A percentile compares a stretch with the other conserved stretches of the same genome.
phyloP scores from a whole-genome alignment of 805 yeast genomes.

The Ogataea angusta region DNA sequence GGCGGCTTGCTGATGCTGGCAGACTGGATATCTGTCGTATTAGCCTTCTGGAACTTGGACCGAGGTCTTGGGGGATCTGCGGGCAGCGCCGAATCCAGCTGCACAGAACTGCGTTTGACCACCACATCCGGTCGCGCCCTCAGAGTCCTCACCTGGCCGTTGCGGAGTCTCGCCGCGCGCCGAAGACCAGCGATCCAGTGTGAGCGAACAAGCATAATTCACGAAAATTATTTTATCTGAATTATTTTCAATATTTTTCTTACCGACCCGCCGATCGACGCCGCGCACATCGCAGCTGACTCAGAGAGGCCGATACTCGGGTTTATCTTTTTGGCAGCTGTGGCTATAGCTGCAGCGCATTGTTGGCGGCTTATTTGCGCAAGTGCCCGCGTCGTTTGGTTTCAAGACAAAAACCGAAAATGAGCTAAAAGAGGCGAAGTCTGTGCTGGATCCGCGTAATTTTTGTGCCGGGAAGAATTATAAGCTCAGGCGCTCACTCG shows the following conservation, averaged over 20 bases:
- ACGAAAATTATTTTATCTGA: background rate
- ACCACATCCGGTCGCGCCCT: background rate
- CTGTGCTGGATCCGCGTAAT: conserved; percentile 8
- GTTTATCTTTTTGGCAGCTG: background rate
- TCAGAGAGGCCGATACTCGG: background rate
- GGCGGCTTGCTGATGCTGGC: conserved; percentile 20
- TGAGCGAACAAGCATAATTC: background rate
- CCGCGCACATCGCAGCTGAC: background rate
- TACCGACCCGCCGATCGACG: conserved; percentile 11
- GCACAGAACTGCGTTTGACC: background rate
- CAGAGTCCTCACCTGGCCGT: background rate
- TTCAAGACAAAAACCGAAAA: background rate
- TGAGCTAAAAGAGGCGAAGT: background rate
- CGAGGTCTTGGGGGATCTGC: background rate
- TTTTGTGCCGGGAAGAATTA: background rate
- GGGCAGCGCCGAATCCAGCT: background rate
- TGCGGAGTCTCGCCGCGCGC: background rate
- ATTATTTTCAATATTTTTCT: background rate
- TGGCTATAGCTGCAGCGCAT: background rate
- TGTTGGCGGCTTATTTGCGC: background rate
- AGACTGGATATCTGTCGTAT: background rate
- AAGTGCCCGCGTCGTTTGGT: conserved; percentile 5
- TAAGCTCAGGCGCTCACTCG: background rate
- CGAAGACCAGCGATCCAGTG: background rate
- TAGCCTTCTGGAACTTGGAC: background rate